Evolutionary conservation across 2,329 filamentous ascomycete genomes (phyloP), one percentile per base, ranked within the genome.

Genomic region (Colletotrichum sp.): DNA sequence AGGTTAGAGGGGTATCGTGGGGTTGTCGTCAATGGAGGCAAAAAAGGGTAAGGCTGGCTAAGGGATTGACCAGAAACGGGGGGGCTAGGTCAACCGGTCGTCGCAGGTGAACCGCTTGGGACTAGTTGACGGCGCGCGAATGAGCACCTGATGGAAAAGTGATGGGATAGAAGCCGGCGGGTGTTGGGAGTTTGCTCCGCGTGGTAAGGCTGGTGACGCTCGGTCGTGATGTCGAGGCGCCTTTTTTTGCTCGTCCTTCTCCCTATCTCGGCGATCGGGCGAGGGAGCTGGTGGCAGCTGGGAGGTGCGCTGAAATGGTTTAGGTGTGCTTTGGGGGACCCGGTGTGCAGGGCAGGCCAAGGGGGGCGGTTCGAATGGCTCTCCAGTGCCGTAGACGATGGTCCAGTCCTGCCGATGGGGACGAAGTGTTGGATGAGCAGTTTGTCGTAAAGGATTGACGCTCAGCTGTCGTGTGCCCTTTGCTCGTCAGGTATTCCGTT

Each of bases 241-340:
- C 68, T 65, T 68, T 61, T 59, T 59, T 55, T 65, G 44, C 32
- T 73, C 39, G 36, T 44, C 68, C 39, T 64, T 73, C 69, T 75
- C 70, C 70, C 73, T 75, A 72, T 75, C 63, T 75, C 64, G 73
- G 73, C 69, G 73, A 75, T 75, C 63, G 57, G 69, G 63, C 73
- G 69, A 72, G 63, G 64, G 63, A 75, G 73, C 69, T 75, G 63
- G 63, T 27, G 30, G 70, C 69, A 55, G 44, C 64, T 68, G 59
- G 34, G 64, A 65, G 64, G 44, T 52, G 44, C 44, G 44, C 22
- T 69, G 63, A 52, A 48, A 55, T 59, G 22, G 64, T 36, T 36
- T 30, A 61, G 44, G 68, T 59, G 44, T 63, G 67, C 66, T 75
- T 34, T 61, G 59, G 59, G 59, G 59, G 44, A 22, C 30, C 32